phyloP scores from a whole-genome alignment of 2,329 filamentous ascomycete genomes.

The Trichothecium roseum region DNA sequence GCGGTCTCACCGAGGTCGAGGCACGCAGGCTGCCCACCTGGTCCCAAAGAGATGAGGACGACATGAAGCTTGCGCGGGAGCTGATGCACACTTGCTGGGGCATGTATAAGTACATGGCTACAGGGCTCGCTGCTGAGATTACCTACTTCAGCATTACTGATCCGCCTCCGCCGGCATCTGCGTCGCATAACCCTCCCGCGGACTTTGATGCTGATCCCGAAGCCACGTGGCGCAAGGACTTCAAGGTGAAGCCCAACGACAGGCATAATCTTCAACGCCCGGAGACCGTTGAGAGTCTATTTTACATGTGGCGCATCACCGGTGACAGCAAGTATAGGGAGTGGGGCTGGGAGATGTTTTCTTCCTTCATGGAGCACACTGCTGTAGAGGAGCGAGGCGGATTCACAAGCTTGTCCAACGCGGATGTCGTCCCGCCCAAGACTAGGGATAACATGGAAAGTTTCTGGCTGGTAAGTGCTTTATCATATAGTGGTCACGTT shows the following conservation, averaged over 20 bases:
- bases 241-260: constrained; percentile 70
- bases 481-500: no score
- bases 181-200: constrained; percentile 34
- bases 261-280: constrained; percentile 88
- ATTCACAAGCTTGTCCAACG: constrained; percentile 73
- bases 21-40: constrained; percentile 64
- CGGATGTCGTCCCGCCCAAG: constrained; percentile 58
- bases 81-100: constrained; percentile 97
- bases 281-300: constrained; percentile 90
- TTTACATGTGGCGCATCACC: constrained; percentile 99
- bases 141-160: constrained; percentile 74
- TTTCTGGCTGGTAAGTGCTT: constrained; percentile 76
- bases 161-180: constrained; percentile 46
- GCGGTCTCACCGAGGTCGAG: constrained; percentile 62
- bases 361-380: constrained; percentile 78
- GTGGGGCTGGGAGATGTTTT: constrained; percentile 99
- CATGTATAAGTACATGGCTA: constrained; percentile 86
- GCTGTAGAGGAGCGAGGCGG: constrained; percentile 67
- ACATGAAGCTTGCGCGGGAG: constrained; percentile 80
- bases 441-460: constrained; percentile 92
- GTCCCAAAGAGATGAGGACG: constrained; percentile 70
- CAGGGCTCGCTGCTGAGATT: constrained; percentile 90
- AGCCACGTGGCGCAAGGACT: constrained; percentile 67
- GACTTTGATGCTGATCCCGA: constrained; percentile 43
- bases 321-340: constrained; percentile 80